Evolutionary conservation across 495 filamentous ascomycete genomes (phyloP).

Genomic region (Corynascus novoguineensis): DNA sequence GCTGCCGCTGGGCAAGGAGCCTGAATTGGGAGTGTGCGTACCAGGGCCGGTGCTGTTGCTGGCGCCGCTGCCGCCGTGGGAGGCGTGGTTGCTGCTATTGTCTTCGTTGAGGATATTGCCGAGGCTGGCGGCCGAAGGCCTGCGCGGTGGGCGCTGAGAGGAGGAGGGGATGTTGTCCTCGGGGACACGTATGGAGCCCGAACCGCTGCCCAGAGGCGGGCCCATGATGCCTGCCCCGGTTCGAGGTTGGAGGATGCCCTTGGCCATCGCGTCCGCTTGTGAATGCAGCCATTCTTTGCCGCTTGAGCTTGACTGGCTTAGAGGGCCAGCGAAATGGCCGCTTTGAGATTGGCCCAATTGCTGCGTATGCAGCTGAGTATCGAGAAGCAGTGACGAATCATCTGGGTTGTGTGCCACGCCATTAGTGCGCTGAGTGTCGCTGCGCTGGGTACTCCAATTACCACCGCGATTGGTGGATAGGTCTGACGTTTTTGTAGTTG

Average conservation of each 20-base stretch:
- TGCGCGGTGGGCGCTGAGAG: conserved; percentile 30
- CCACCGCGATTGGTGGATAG: conserved; percentile 55
- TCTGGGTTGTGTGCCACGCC: conserved; percentile 37
- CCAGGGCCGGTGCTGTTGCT: conserved; percentile 3
- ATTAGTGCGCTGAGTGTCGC: conserved; percentile 64
- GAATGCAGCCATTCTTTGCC: conserved; percentile 46
- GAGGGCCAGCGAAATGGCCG: conserved; percentile 8
- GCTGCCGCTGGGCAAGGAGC: neutral
- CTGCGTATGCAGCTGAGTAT: conserved; percentile 46
- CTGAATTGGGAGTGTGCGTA: conserved; percentile 1
- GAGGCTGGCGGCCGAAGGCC: conserved; percentile 28
- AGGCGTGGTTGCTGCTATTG: conserved; percentile 2
- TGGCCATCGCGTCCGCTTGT: conserved; percentile 44
- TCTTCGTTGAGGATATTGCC: conserved; percentile 34
- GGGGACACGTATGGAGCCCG: neutral
- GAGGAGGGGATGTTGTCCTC: conserved; percentile 27
- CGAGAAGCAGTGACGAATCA: conserved; percentile 48
- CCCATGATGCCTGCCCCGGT: conserved; percentile 11
- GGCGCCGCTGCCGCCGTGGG: neutral
- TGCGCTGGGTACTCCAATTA: conserved; percentile 58
- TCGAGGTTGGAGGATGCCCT: conserved; percentile 32
- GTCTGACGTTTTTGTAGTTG: conserved; percentile 72
- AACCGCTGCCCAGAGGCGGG: neutral
- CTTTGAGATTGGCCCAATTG: conserved; percentile 11
- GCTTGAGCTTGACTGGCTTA: conserved; percentile 35